phyloP scores from a whole-genome alignment of 495 filamentous ascomycete genomes.

The Lindgomyces ingoldianus region DNA sequence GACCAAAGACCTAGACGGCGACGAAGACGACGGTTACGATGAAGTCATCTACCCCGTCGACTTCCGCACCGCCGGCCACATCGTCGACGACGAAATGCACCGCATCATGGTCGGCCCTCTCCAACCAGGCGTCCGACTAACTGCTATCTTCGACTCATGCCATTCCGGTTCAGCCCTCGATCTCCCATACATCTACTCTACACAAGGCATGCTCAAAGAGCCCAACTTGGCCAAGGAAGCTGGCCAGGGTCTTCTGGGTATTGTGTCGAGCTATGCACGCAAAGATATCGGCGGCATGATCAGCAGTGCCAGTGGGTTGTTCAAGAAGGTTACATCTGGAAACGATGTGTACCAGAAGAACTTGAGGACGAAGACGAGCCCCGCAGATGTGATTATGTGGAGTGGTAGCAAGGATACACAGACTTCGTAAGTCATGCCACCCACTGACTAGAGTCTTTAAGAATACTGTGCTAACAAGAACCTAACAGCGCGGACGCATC shows the following conservation, averaged over 20 bases:
- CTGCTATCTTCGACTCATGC: constrained; percentile 99
- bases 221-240: constrained; percentile 98
- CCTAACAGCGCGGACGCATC: constrained; percentile 59
- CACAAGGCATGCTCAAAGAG: constrained; percentile 90
- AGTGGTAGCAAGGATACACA: constrained; percentile 95
- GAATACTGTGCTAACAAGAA: constrained; percentile 28
- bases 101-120: constrained; percentile 89
- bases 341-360: constrained; percentile 78
- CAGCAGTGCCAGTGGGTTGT: constrained; percentile 76
- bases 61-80: constrained; percentile 85
- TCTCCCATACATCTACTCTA: constrained; percentile 96
- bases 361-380: constrained; percentile 86
- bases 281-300: constrained; percentile 86
- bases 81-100: constrained; percentile 99
- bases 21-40: constrained; percentile 94
- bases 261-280: constrained; percentile 84
- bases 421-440: constrained; percentile 70
- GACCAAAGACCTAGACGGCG: constrained; percentile 91
- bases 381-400: constrained; percentile 97
- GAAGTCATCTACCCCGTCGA: constrained; percentile 98
- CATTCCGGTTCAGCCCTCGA: constrained; percentile 96
- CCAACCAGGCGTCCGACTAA: constrained; percentile 81
- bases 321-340: constrained; percentile 89
- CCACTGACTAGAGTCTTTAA: background rate
- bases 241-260: constrained; percentile 86